A percentile compares a stretch with the other conserved stretches of the same genome.
phyloP scores from a whole-genome alignment of 352 stramenopile genomes.

The Globisporangium megalacanthum region DNA sequence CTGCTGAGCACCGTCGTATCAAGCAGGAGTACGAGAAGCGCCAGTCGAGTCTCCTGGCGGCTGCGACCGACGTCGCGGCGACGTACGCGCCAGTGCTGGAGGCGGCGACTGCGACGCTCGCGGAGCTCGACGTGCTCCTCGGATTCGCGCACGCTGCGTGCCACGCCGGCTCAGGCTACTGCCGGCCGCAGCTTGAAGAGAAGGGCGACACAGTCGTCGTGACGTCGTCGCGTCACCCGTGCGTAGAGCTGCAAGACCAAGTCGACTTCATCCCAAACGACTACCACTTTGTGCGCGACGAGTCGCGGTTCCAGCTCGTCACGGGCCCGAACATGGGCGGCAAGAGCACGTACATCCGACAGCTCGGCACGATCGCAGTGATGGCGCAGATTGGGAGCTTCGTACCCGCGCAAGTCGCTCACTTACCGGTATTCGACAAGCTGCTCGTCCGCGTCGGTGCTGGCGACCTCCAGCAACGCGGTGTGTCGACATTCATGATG shows the following conservation, averaged over 20 bases:
- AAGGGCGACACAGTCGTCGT: conserved; percentile 67
- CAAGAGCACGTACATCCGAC: conserved; percentile 98
- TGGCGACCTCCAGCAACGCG: conserved; percentile 95
- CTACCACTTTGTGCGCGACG: conserved; percentile 84
- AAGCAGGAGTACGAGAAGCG: conserved; percentile 89
- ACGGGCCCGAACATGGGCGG: conserved; percentile 99
- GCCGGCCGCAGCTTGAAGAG: conserved; percentile 48
- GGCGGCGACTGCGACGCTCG: conserved; percentile 78
- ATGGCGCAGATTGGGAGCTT: conserved; percentile 97
- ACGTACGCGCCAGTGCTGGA: conserved; percentile 97
- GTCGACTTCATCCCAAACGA: conserved; percentile 98
- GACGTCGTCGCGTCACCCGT: conserved; percentile 92
- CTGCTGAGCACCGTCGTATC: conserved; percentile 79
- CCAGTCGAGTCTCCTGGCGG: conserved; percentile 86
- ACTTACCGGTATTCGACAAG: conserved; percentile 94
- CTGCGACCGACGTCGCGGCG: conserved; percentile 92
- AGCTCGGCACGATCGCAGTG: conserved; percentile 92
- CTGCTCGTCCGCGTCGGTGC: conserved; percentile 96
- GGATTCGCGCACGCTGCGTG: conserved; percentile 93
- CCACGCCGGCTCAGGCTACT: conserved; percentile 84
- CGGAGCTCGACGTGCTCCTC: conserved; percentile 93
- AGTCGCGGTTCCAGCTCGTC: conserved; percentile 92
- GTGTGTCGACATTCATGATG: conserved; percentile 99
- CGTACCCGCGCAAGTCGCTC: conserved; percentile 90
- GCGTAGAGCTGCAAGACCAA: conserved; percentile 96